Conservation (phyloP, 495 filamentous ascomycete genomes). For the Daldinia loculata region DNA sequence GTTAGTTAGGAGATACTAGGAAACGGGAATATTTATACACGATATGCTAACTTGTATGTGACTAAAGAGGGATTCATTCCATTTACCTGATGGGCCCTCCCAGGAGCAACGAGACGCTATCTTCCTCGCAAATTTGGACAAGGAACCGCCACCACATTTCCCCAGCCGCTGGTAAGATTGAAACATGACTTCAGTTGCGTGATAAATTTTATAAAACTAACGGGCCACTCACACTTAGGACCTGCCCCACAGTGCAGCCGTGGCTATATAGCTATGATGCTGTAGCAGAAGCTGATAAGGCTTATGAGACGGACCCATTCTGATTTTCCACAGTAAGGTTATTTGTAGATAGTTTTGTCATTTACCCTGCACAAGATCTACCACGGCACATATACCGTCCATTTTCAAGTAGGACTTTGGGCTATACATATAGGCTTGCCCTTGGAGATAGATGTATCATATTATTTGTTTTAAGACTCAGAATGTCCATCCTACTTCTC, state of each 20-base stretch:
- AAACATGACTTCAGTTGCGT: no score
- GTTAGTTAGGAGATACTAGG: neutral
- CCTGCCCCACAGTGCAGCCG: slow-evolving; percentile 62
- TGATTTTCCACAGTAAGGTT: slow-evolving; percentile 8
- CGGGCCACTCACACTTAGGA: slow-evolving; percentile 48
- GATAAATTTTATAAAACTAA: slow-evolving; percentile 1
- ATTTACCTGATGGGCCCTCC: slow-evolving; percentile 64
- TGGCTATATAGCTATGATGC: slow-evolving; percentile 66
- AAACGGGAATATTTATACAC: neutral
- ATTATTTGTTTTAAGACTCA: neutral
- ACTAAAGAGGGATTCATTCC: slow-evolving; percentile 64
- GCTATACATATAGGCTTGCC: neutral
- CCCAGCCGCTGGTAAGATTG: slow-evolving; percentile 35
- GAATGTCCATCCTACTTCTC: no score
- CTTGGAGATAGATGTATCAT: neutral
- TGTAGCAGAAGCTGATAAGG: slow-evolving; percentile 60
- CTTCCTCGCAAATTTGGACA: slow-evolving; percentile 55
- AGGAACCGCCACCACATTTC: slow-evolving; percentile 34
- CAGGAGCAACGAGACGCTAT: slow-evolving; percentile 62
- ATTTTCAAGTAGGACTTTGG: neutral
- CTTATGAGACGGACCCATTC: slow-evolving; percentile 54
- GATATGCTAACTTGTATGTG: slow-evolving; percentile 57
- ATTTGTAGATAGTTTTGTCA: neutral
- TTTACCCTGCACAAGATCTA: neutral
- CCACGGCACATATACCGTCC: neutral